Evolutionary conservation across 75 land plant species (phyloP).

Genomic region (Chamaecyparis obtusa): DNA sequence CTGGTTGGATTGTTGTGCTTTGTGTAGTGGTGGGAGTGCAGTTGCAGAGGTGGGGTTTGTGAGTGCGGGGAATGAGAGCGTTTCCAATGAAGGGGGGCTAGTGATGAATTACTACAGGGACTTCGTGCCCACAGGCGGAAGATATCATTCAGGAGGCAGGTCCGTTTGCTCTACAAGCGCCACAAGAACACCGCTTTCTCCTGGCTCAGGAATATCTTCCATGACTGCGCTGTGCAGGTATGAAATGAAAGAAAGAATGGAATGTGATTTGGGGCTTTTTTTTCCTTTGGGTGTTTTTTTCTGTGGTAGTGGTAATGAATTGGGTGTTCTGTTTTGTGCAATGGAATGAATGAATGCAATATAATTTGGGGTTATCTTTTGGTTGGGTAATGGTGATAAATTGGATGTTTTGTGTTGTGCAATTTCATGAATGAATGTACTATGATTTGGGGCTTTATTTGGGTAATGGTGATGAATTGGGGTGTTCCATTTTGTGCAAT

Average conservation of each 20-base stretch:
- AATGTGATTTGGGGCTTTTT: no score
- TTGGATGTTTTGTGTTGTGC: no score
- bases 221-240: constrained; percentile 80
- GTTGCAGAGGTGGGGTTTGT: neutral
- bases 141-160: constrained; percentile 69
- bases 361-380: no score
- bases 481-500: constrained; percentile 14
- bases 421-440: no score
- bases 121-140: constrained; percentile 78
- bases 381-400: neutral
- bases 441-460: no score
- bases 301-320: neutral
- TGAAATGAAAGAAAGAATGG: no score
- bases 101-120: constrained; percentile 67
- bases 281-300: no score
- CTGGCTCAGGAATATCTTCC: constrained; percentile 87
- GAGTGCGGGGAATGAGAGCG: neutral
- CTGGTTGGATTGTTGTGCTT: neutral
- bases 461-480: neutral
- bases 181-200: constrained; percentile 91
- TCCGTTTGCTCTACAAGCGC: constrained; percentile 69
- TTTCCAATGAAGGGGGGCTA: constrained; percentile 29
- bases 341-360: neutral
- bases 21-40: neutral
- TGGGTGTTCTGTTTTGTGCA: neutral